Evolutionary conservation across 2,329 filamentous ascomycete species (phyloP), one percentile per base, ranked within the genome.

Genomic region (Bertia moriformis): DNA sequence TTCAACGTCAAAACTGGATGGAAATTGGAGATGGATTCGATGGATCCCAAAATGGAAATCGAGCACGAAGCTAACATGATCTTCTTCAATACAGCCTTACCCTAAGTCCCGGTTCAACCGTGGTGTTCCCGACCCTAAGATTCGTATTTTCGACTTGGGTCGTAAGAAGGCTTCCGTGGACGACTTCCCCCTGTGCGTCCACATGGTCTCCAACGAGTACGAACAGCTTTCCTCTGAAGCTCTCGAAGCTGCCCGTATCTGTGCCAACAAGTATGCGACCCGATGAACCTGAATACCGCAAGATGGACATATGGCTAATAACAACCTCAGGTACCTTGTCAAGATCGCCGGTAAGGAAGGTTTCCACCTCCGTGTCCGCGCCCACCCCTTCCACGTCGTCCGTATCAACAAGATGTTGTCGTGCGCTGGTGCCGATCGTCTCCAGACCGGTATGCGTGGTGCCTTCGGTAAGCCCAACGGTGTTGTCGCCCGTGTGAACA

Each of bases 351-450:
- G 78, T 64, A 83, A 83, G 72, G 78, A 83, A 59, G 65, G 67
- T 60, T 83, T 83, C 74, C 78, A 83, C 63, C 67, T 83, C 52
- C 77, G 78, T 56, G 73, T 83, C 61, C 78, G 91, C 63, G 88
- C 87, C 61, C 91, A 98, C 78, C 91, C 91, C 53, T 98, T 85
- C 86, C 91, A 98, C 78, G 91, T 98, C 71, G 83, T 98, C 77
- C 91, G 91, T 71, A 98, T 98, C 88, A 98, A 98, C 87, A 98
- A 98, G 84, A 98, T 98, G 91, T 89, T 98, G 86, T 96, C 91
- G 63, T 98, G 91, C 69, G 91, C 91, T 61, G 91, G 91, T 78
- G 91, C 91, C 81, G 91, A 98, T 96, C 87, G 91, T 83, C 77
- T 98, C 69, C 91, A 98, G 73, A 98, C 91, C 56, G 91, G 91